Evolutionary conservation across 108 stramenopile genomes (phyloP), one percentile per base, ranked within the genome.

Genomic region (Skeletonema costatum): DNA sequence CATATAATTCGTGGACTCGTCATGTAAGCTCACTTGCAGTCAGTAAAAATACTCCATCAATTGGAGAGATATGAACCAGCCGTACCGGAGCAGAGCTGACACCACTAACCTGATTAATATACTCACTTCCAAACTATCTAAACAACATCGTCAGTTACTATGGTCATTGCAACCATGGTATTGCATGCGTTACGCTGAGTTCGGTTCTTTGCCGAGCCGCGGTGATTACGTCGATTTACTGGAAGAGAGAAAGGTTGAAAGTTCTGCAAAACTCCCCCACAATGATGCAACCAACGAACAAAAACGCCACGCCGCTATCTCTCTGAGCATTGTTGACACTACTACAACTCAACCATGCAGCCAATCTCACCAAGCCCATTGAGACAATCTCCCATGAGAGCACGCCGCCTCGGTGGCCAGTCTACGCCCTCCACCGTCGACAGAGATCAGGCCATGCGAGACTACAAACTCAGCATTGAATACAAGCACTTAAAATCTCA

Each of bases 401-500:
- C 42, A 12, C 21, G 42, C 3, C 67, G 66, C 12, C 66, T 66
- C 13, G 39, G 53, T 36, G 74, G 66, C 46, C 56, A 68, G n/a
- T 32, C 59, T 41, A 67, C 83, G 66, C 78, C 81, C 48, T 76
- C 79, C 64, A 32, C 76, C 80, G 90, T 88, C 53, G 94, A 93
- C 59, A 88, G 91, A 38, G 94, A 95, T 21, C 92, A 93, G 69
- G 92, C 95, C 6, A 83, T 97, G 64, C 88, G 95, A 25, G 97
- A 97, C 62, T 97, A 97, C 81, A 97, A 96, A 60, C 90, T 98
- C 14, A 93, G 89, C 13, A 93, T 98, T 66, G 98, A 98, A 83
- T 98, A 97, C 87, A 97, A 98, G 63, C 93, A 97, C 64, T 73
- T 98, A 2, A 97, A 95, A 77, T 77, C 88, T 32, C 87, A 96